phyloP scores from a whole-genome alignment of 139 green algal genomes.

The Desmodesmus armatus region DNA sequence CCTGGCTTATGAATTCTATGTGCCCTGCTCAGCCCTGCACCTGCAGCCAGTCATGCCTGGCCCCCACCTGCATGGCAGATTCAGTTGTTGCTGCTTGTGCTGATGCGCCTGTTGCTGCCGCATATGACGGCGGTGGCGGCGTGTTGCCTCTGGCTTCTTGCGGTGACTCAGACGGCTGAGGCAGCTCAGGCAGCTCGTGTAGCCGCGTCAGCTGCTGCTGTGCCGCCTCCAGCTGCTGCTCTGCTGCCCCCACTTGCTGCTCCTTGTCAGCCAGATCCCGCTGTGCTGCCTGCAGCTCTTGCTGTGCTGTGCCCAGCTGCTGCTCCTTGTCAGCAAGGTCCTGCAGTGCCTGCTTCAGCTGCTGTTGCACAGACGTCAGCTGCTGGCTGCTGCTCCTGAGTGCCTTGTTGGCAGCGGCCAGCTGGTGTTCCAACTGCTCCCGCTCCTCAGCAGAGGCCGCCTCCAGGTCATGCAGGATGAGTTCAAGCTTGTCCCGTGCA shows the following conservation, averaged over 20 bases:
- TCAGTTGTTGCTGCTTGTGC: neutral
- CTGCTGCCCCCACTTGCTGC: no score
- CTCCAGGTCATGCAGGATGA: constrained; percentile 29
- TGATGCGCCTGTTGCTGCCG: no score
- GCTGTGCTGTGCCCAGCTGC: neutral
- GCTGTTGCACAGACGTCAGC: neutral
- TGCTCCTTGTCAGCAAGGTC: neutral
- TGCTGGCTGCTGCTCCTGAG: neutral
- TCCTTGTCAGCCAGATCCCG: neutral
- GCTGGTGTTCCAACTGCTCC: neutral
- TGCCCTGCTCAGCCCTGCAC: neutral
- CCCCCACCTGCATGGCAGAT: constrained; percentile 5
- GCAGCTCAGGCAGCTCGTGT: no score
- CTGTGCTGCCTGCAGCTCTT: neutral
- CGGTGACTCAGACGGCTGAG: no score
- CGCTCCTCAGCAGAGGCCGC: constrained; percentile 27
- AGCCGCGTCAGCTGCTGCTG: no score
- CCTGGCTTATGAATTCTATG: neutral
- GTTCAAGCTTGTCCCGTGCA: constrained; percentile 13
- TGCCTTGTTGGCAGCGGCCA: constrained; percentile 18
- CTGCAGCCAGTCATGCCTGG: constrained; percentile 25
- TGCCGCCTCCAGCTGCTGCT: no score
- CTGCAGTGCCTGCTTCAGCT: constrained; percentile 2
- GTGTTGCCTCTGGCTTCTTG: no score
- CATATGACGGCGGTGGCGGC: no score